Base-by-base conservation (phyloP, 2,329 filamentous ascomycete genomes). In the Botrytis hyacinthi region DNA sequence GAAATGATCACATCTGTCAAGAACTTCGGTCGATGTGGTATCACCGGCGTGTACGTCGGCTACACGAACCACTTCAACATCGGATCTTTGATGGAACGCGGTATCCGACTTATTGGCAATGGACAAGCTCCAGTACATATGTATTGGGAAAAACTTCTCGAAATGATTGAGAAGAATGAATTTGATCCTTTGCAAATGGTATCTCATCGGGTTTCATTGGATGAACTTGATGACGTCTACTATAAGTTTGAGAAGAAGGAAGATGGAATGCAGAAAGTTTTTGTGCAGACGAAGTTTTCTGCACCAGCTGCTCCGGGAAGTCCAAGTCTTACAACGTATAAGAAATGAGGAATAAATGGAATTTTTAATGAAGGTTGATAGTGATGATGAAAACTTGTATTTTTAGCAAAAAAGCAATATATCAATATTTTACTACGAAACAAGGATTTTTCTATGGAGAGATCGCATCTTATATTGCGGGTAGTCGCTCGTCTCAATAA, bases 121-220 rank as follows among this genome's bases (percentile, higher is more conserved):
- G 88, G 88, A 1, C 88, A 90, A 78, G 88, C 88, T 0, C 93
- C 93, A 0, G 93, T 97, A 0, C 93, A 95, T 78, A 88, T 91
- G 79, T 96, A 97, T 84, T 97, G 93, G 94, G 86, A 93, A 37
- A 87, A 92, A 5, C 85, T 97, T n/a, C 85, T 96, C 6, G 83
- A 87, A 75, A 83, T 84, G 81, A 91, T 97, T 75, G 87, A 90
- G 78, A 85, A 85, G 37, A 89, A 89, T 44, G 86, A 91, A 75
- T 88, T 97, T 62, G 90, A 97, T 74, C 93, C 93, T 0, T 82
- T 91, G 42, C 90, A 92, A 80, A 97, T 97, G 92, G 84, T 97
- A 1, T 92, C 90, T 4, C 93, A 97, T 82, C 90, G 93, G 18
- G 88, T 93, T 73, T 86, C 87, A 40, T 86, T 97, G 5, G 92